phyloP scores from a whole-genome alignment of 2,329 filamentous ascomycete species.

The Diplodia corticola region DNA sequence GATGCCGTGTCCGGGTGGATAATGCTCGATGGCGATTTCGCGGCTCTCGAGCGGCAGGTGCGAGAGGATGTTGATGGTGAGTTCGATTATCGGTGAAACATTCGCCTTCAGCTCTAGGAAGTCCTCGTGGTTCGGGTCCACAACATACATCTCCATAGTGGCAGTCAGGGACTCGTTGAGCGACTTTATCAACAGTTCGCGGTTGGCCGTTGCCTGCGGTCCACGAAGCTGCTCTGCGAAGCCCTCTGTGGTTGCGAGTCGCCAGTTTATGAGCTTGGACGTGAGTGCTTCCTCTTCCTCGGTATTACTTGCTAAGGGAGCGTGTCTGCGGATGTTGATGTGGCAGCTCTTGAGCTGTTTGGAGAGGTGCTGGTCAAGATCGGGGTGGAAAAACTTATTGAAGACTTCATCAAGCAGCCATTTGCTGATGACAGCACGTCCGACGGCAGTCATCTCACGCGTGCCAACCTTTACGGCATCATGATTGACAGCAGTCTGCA shows the following conservation, averaged over 20 bases:
- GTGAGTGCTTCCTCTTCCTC: conserved; percentile 89
- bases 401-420: conserved; percentile 94
- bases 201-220: conserved; percentile 65
- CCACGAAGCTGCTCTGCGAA: conserved; percentile 69
- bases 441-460: conserved; percentile 97
- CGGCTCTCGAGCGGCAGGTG: conserved; percentile 89
- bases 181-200: conserved; percentile 54
- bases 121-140: conserved; percentile 73
- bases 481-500: conserved; percentile 75
- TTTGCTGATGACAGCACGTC: conserved; percentile 80
- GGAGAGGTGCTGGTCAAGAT: conserved; percentile 74
- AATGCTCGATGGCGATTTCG: conserved; percentile 86
- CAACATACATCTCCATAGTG: conserved; percentile 70
- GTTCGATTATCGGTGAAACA: conserved; percentile 87
- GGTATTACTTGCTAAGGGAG: conserved; percentile 70
- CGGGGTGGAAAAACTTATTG: conserved; percentile 88
- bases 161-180: conserved; percentile 71
- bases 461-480: conserved; percentile 85
- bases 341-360: conserved; percentile 81
- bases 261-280: conserved; percentile 87
- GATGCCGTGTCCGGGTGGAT: conserved; percentile 72
- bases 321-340: conserved; percentile 77
- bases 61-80: conserved; percentile 80
- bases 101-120: conserved; percentile 67
- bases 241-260: conserved; percentile 91